Base-by-base conservation (phyloP, 192 early-diverging fungal genomes). In the Rhizophagus clarus region DNA sequence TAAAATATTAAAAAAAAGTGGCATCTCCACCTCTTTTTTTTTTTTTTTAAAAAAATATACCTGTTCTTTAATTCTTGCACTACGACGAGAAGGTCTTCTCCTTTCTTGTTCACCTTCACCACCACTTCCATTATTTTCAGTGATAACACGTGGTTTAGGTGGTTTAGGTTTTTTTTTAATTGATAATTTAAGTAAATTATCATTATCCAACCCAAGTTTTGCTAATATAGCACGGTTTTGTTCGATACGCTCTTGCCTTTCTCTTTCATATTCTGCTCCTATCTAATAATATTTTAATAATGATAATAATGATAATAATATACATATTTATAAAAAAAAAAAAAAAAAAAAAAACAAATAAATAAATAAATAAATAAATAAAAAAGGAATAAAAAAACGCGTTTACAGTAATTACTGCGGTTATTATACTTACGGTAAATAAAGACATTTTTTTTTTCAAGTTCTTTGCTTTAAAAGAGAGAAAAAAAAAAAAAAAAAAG, bases 201-300 rank as follows among this genome's bases (percentile, higher is more conserved):
- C 63, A 28, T 37, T 28, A 68, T 32, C 31, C 3, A 68, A 34
- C 5, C 67, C 67, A 20, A 68, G 67, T 37, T 68, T 68, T 37
- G 67, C 67, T 32, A 68, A 34, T 4, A 68, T 20, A 34, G 67
- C 67, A 28, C 26, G 26, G 8, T 68, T 68, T 68, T 68, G 67
- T 68, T 68, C 29, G 15, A 68, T 68, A 32, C 67, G 67, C 40
- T 68, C 67, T 20, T 9, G 26, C 11, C 67, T 68, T 20, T 68
- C 67, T 8, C 31, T 68, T 68, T 68, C 67, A 20, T 68, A 68
- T 14, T 29, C 67, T 32, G 26, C 67, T 3, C 67, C 67, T 20
- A 68, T 31, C 67, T 68, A 56, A 56, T 45, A 45, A 45, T 42
- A 34, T 34, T n/a, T n/a, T n/a, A n/a, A n/a, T n/a, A n/a, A n/a